Evolutionary conservation across 352 stramenopile species (phyloP).

Genomic region (Phytophthora uliginosa): DNA sequence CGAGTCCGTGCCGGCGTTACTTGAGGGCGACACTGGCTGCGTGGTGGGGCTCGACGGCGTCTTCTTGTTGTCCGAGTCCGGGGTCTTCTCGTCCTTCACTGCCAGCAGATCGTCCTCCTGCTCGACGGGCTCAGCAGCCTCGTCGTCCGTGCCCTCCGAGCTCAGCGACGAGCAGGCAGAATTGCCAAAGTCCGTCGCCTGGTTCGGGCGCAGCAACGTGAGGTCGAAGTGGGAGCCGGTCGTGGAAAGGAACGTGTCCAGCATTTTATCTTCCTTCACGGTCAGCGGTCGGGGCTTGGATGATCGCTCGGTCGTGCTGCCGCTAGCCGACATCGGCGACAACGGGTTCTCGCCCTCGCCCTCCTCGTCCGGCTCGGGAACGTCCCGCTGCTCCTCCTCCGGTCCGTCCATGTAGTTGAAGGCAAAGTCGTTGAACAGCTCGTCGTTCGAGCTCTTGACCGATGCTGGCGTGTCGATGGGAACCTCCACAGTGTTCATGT

Average conservation of each 20-base stretch:
- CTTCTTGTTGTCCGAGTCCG: conserved; percentile 23
- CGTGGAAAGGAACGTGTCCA: conserved; percentile 57
- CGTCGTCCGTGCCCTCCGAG: conserved; percentile 40
- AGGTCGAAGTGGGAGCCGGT: conserved; percentile 80
- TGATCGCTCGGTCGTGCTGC: conserved; percentile 24
- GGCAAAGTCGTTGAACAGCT: conserved; percentile 86
- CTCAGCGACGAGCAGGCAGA: conserved; percentile 73
- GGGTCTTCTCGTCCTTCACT: conserved; percentile 12
- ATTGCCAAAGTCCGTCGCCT: conserved; percentile 73
- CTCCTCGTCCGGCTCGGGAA: conserved; percentile 50
- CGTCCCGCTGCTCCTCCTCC: conserved; percentile 59
- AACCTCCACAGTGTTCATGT: conserved; percentile 90
- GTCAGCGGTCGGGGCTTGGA: conserved; percentile 30
- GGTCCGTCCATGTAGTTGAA: conserved; percentile 86
- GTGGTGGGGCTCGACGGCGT: conserved; percentile 20
- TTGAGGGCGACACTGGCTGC: conserved; percentile 38
- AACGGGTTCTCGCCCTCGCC: conserved; percentile 36
- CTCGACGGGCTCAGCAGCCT: conserved; percentile 44
- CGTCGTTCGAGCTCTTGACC: conserved; percentile 73
- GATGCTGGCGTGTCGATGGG: conserved; percentile 86
- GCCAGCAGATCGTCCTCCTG: conserved; percentile 35
- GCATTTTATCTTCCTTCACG: conserved; percentile 45
- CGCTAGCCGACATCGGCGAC: conserved; percentile 35
- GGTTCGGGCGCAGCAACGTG: conserved; percentile 72
- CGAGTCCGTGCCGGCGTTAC: conserved; percentile 31